These are phyloP conservation scores for Rhodotorula sp. DNA, from an alignment of 1,284 basidiomycete genomes.

Conservation along the genomic window DNA sequence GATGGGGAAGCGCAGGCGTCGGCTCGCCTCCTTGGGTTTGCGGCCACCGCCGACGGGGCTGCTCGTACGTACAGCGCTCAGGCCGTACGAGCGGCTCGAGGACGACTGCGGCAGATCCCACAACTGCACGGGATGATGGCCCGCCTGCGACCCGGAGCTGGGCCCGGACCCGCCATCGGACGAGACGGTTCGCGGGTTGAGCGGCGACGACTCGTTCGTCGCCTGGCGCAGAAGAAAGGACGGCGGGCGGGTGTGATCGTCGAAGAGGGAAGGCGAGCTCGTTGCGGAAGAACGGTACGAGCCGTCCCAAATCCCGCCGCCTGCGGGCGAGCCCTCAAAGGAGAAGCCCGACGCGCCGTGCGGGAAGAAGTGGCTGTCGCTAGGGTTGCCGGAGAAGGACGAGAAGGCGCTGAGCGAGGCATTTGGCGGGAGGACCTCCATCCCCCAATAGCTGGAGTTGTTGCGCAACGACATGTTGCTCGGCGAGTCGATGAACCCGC, in stretches of 20 bases:
- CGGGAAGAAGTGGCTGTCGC: conserved; percentile 34
- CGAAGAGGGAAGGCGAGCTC: conserved; percentile 13
- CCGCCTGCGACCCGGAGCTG: not conserved
- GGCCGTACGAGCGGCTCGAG: not conserved
- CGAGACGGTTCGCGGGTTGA: not conserved
- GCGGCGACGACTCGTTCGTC: conserved; percentile 9
- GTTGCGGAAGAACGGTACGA: conserved; percentile 20
- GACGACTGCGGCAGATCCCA: not conserved
- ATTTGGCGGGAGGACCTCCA: conserved; percentile 23
- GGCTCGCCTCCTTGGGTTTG: conserved; percentile 29
- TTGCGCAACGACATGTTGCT: not conserved
- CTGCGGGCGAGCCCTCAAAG: conserved; percentile 21
- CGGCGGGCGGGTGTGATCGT: not conserved
- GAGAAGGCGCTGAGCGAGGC: conserved; percentile 22
- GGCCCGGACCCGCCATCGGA: not conserved
- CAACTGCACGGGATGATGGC: not conserved
- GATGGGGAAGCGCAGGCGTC: conserved; percentile 19
- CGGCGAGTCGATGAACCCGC: conserved; percentile 2
- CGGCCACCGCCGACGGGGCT: conserved; percentile 22
- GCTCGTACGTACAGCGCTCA: not conserved
- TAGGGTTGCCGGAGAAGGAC: conserved; percentile 1
- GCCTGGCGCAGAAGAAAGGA: not conserved
- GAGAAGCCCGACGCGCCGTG: conserved; percentile 34
- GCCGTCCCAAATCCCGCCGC: conserved; percentile 11
- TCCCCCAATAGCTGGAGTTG: conserved; percentile 6